Conservation (phyloP, 1,284 basidiomycete species). For the Cystobasidiaceae sp. region DNA sequence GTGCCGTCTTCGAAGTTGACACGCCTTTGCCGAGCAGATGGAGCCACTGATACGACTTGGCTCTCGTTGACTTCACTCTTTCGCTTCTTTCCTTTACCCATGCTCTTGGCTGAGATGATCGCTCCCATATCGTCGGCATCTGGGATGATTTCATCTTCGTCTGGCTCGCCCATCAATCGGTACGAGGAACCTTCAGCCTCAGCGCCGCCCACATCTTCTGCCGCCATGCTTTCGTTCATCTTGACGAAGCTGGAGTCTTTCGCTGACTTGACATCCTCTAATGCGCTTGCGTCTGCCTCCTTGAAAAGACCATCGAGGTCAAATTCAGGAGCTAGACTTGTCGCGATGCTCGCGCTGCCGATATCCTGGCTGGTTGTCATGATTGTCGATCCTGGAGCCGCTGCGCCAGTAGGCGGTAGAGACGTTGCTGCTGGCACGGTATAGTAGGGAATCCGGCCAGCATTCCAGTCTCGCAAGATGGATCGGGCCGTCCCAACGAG, state of each 20-base stretch:
- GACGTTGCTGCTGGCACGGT: constrained; percentile 72
- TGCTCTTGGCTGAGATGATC: constrained; percentile 16
- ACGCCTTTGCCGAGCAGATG: constrained; percentile 33
- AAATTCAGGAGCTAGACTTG: constrained; percentile 63
- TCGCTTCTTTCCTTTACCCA: constrained; percentile 19
- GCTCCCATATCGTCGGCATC: constrained; percentile 33
- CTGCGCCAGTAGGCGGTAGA: constrained; percentile 63
- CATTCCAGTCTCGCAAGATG: constrained; percentile 91
- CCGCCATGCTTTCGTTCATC: constrained; percentile 36
- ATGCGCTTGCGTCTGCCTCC: constrained; percentile 66
- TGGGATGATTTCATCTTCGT: constrained; percentile 29
- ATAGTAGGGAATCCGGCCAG: constrained; percentile 88
- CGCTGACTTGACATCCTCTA: constrained; percentile 59
- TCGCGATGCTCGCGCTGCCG: constrained; percentile 66
- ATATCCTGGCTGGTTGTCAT: constrained; percentile 58
- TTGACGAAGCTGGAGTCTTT: constrained; percentile 25
- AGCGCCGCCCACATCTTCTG: constrained; percentile 26
- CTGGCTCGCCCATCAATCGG: constrained; percentile 36
- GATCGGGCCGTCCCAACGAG: constrained; percentile 73
- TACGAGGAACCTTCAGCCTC: constrained; percentile 11
- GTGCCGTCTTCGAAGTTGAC: constrained; percentile 35
- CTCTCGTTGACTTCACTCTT: constrained; percentile 31
- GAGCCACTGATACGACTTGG: constrained; percentile 41
- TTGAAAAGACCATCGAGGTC: constrained; percentile 67
- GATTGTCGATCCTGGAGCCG: constrained; percentile 45